phyloP scores from a whole-genome alignment of 441 rosid species.

The Erysimum cheiri region DNA sequence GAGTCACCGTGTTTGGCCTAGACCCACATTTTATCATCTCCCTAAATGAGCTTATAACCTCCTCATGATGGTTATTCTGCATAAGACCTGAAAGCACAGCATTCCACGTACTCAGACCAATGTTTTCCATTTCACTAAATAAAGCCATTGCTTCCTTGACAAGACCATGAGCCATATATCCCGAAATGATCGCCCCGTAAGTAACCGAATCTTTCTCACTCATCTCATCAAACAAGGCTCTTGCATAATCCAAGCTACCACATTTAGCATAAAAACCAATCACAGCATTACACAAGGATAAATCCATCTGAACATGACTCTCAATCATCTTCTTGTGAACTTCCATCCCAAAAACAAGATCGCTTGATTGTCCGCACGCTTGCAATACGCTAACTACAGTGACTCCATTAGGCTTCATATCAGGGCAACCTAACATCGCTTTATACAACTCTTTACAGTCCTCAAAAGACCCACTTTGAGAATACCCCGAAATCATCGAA shows the following conservation, averaged over 20 bases:
- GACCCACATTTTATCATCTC: constrained; percentile 65
- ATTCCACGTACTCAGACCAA: constrained; percentile 73
- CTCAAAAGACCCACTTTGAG: constrained; percentile 70
- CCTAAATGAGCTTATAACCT: constrained; percentile 53
- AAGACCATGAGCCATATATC: constrained; percentile 77
- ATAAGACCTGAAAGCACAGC: constrained; percentile 79
- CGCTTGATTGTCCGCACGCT: constrained; percentile 80
- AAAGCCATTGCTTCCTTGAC: constrained; percentile 62
- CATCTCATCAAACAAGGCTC: constrained; percentile 73
- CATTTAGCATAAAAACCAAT: constrained; percentile 82
- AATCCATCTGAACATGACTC: constrained; percentile 57
- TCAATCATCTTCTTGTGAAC: constrained; percentile 57
- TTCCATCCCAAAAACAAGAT: constrained; percentile 77
- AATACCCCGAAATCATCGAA: constrained; percentile 82
- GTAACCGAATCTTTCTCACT: constrained; percentile 74
- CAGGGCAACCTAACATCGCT: constrained; percentile 55
- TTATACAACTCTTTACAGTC: constrained; percentile 69
- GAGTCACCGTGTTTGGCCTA: constrained; percentile 68
- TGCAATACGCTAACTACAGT: constrained; percentile 69
- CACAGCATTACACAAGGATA: constrained; percentile 66
- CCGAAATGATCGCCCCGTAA: constrained; percentile 67
- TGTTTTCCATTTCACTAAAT: constrained; percentile 55
- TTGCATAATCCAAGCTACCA: constrained; percentile 80
- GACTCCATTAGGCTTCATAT: constrained; percentile 64
- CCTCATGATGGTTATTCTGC: constrained; percentile 67